These are phyloP conservation scores for Pinus tabuliformis DNA, from an alignment of 75 land plant genomes.

Conservation along the genomic window DNA sequence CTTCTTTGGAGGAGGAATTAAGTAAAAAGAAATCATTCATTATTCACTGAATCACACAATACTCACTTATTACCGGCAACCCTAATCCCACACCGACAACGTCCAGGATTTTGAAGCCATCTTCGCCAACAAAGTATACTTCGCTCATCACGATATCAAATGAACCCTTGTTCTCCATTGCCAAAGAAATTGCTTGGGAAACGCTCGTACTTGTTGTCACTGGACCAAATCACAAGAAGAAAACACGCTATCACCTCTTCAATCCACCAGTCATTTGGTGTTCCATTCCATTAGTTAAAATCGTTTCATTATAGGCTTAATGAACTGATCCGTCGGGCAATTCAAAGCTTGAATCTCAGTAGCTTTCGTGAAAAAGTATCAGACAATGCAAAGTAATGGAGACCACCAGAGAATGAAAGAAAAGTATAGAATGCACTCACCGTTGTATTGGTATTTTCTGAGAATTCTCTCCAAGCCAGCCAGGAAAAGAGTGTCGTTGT, in stretches of 20 bases:
- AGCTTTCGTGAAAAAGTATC: too few species aligned
- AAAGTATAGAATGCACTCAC: too few species aligned
- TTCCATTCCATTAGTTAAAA: too few species aligned
- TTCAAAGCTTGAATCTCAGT: too few species aligned
- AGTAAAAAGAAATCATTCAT: neutral
- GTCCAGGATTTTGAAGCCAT: constrained; percentile 51
- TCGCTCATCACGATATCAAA: constrained; percentile 31
- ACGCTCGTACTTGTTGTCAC: constrained; percentile 27
- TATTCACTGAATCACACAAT: neutral
- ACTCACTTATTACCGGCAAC: constrained; percentile 51
- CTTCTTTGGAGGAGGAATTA: neutral
- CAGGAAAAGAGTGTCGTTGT: constrained; percentile 20
- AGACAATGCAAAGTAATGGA: too few species aligned
- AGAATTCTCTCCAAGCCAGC: constrained; percentile 25
- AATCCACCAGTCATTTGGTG: too few species aligned
- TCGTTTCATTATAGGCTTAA: too few species aligned
- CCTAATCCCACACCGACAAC: constrained; percentile 33
- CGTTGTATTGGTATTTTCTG: constrained; percentile 1
- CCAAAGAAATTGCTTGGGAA: constrained; percentile 14
- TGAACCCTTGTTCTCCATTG: constrained; percentile 3
- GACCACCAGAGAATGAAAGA: too few species aligned
- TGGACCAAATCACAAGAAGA: neutral
- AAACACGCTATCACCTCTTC: neutral
- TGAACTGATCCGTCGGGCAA: too few species aligned
- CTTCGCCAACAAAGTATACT: constrained; percentile 21